Evolutionary conservation across 108 stramenopile species (phyloP).

Genomic region (Cyclotella distinguenda): DNA sequence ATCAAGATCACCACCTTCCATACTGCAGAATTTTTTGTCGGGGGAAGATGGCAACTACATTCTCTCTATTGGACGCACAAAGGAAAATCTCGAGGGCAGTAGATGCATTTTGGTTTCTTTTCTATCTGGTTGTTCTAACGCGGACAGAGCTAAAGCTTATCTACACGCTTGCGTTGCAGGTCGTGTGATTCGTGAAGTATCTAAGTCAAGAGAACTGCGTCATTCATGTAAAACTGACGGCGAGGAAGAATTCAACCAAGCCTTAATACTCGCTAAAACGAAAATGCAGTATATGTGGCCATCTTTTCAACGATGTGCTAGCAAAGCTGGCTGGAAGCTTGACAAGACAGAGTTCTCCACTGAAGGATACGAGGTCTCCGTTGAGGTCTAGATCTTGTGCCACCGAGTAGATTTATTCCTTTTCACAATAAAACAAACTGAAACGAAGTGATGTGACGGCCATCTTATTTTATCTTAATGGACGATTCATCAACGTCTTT

Average conservation of each 20-base stretch:
- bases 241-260: conserved; percentile 13
- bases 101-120: conserved; percentile 53
- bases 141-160: conserved; percentile 64
- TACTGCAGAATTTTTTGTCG: conserved; percentile 18
- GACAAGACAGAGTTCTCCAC: conserved; percentile 33
- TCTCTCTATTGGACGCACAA: conserved; percentile 16
- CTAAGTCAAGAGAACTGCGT: conserved; percentile 8
- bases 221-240: not conserved
- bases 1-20: conserved; percentile 14
- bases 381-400: conserved; percentile 9
- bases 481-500: conserved; percentile 14
- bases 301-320: conserved; percentile 27
- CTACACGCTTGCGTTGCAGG: conserved; percentile 55
- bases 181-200: conserved; percentile 14
- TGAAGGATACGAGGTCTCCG: conserved; percentile 37
- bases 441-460: not conserved
- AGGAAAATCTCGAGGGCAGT: conserved; percentile 12
- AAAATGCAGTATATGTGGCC: conserved; percentile 30
- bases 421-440: not conserved
- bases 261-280: conserved; percentile 20
- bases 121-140: conserved; percentile 34
- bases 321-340: conserved; percentile 43
- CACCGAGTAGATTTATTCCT: not conserved
- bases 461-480: conserved; percentile 2
- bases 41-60: conserved; percentile 39